Base-by-base conservation (phyloP, 176 grass and related monocot species). In the Triticum dicoccoides region DNA sequence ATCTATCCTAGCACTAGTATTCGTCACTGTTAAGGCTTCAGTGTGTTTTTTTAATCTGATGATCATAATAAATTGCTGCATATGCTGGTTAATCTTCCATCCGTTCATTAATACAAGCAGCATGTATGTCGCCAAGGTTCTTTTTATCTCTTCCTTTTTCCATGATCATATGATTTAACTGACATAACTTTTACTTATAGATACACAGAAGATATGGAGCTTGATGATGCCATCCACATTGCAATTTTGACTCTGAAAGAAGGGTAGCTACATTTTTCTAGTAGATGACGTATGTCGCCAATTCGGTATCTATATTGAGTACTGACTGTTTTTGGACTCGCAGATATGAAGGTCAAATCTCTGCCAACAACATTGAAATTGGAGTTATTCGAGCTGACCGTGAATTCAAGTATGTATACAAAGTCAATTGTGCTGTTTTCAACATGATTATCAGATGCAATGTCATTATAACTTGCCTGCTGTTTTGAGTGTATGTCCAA, bases 191-290 rank as follows among this genome's bases (percentile, higher is more conserved):
- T 65, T 72, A 47, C 61, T 76, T 77, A 39, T 69, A 99, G 97
- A 76, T 99, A 99, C 73, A 96, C 94, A 41, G 94, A 96, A 77
- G 94, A 99, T 80, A 99, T 99, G 94, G 97, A 99, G 73, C 94
- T 99, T 90, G 97, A 99, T 88, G 94, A 99, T 90, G 97, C 97
- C 69, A 95, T 99, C 67, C 97, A 99, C 80, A 99, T 94, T 80
- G 97, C 97, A 38, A 96, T 99, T 72, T 86, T 99, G 76, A 99
- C 97, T 73, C 72, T 99, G 13, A 99, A 99, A 99, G 94, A 99
- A 94, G 97, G 97, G 97, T 99, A 96, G 74, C 12, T 56, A 47
- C 18, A 27, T 86, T 65, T 10, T 25, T 11, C 59, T 70, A 76
- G 52, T 59, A 64, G 34, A 73, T 76, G 21, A 15, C 33, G 37